Percentiles rank a stretch among this genome's conserved stretches.
These are phyloP conservation scores for Sordariomycetes sp. DNA, from an alignment of 2,329 filamentous ascomycete genomes.

Conservation along the genomic window DNA sequence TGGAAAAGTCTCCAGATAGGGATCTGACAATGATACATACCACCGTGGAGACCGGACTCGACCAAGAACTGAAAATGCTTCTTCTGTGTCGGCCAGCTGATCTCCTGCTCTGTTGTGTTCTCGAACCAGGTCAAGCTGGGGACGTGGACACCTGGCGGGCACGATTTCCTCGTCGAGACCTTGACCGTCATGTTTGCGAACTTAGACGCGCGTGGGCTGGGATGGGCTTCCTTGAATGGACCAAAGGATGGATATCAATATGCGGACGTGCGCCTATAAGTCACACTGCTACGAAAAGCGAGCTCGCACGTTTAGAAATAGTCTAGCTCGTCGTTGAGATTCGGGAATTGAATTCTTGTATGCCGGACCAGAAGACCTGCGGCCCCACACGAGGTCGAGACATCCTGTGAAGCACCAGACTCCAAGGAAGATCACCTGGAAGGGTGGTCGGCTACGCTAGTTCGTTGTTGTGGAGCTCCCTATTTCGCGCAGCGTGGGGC, in stretches of 20 bases:
- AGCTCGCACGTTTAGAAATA: too few species aligned
- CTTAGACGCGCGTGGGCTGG: neutral
- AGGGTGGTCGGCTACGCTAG: neutral
- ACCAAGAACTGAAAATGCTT: conserved; percentile 44
- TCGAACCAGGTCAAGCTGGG: conserved; percentile 45
- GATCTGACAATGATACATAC: conserved; percentile 17
- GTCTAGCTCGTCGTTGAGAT: too few species aligned
- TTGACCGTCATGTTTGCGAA: neutral
- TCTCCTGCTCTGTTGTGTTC: conserved; percentile 33
- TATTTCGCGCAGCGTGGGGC: neutral
- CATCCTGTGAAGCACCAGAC: too few species aligned
- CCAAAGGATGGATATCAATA: neutral
- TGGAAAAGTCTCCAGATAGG: too few species aligned
- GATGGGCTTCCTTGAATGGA: neutral
- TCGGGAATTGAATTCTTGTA: too few species aligned
- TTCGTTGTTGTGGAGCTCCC: neutral
- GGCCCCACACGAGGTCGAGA: too few species aligned
- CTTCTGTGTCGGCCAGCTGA: conserved; percentile 44
- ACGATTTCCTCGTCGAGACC: conserved; percentile 17
- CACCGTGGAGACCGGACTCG: conserved; percentile 38
- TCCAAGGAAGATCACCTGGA: too few species aligned
- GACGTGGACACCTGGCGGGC: conserved; percentile 43
- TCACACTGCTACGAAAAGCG: too few species aligned
- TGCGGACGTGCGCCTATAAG: neutral
- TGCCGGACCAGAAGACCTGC: too few species aligned